phyloP scores from a whole-genome alignment of 805 yeast genomes.

The Candida manassasensis region DNA sequence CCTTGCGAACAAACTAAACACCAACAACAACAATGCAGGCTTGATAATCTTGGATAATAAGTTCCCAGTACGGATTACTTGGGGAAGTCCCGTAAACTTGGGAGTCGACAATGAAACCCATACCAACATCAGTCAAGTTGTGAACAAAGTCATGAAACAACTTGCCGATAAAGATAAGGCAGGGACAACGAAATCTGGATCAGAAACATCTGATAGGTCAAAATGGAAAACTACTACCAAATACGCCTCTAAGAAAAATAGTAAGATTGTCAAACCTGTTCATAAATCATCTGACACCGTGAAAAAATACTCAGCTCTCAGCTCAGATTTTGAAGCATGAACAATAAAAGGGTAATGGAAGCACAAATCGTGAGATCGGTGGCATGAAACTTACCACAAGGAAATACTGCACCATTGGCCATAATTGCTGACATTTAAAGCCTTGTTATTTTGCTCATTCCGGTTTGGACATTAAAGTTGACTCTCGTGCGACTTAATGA shows the following conservation, averaged over 20 bases:
- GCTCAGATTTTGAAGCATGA: conserved; percentile 3
- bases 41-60: conserved; percentile 25
- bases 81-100: conserved; percentile 47
- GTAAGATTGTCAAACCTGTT: not conserved
- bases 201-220: not conserved
- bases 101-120: conserved; percentile 43
- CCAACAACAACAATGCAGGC: conserved; percentile 26
- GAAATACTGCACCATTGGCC: too few species aligned
- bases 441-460: too few species aligned
- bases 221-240: not conserved
- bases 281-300: not conserved
- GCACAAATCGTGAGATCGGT: too few species aligned
- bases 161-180: conserved; percentile 39
- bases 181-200: conserved; percentile 2
- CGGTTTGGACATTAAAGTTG: too few species aligned
- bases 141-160: conserved; percentile 49
- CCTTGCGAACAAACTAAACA: conserved; percentile 20
- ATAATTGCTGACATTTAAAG: too few species aligned
- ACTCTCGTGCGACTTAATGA: too few species aligned
- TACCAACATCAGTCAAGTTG: conserved; percentile 45
- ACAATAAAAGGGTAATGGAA: too few species aligned
- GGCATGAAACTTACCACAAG: too few species aligned
- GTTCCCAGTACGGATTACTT: conserved; percentile 48
- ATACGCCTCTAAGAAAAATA: not conserved
- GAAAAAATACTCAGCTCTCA: conserved; percentile 2